Evolutionary conservation across 2,329 filamentous ascomycete species (phyloP), one percentile per base, ranked within the genome.

Genomic region (Scytalidium lignicola): DNA sequence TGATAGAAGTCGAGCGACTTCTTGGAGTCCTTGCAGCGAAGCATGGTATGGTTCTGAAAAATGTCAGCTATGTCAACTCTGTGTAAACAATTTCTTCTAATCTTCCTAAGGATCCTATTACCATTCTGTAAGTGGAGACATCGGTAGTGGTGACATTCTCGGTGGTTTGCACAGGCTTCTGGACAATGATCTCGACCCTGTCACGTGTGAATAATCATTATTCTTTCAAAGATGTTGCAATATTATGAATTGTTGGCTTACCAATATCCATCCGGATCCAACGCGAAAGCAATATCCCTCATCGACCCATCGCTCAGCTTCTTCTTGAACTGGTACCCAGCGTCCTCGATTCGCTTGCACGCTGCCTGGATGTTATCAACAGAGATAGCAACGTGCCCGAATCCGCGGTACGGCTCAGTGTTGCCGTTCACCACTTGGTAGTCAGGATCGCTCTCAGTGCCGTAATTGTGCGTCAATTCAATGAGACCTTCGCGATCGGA

Each of bases 241-340:
- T 74, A 71, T 42, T 74, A 66, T 55, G 71, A 26, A 26, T 5
- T 10, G 6, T 9, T 37, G 32, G 15, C 69, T 17, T 74, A 70
- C 75, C 88, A 91, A 68, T 92, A 92, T 29, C 82, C 85, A 67
- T 96, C 89, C 0, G 90, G 90, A 59, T 95, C 90, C 48, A 96
- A 79, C 1, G 78, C 91, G 65, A 97, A 97, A 1, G 92, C 93
- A 62, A 97, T 95, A 62, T 88, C 71, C 62, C 78, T 79, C 88
- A 95, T 95, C 50, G 85, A 79, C 2, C 93, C 93, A 57, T 97
- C 92, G 0, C 82, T 82, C 50, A 97, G 74, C 71, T 89, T 95
- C 82, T 97, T 97, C 76, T 97, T 90, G 71, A 97, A 99, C 55
- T 79, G 80, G 72, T 96, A 96, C 0, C 91, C 91, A 6, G 87